Evolutionary conservation across 352 stramenopile genomes (phyloP).

Genomic region (Phytophthora macrochlamydospora): DNA sequence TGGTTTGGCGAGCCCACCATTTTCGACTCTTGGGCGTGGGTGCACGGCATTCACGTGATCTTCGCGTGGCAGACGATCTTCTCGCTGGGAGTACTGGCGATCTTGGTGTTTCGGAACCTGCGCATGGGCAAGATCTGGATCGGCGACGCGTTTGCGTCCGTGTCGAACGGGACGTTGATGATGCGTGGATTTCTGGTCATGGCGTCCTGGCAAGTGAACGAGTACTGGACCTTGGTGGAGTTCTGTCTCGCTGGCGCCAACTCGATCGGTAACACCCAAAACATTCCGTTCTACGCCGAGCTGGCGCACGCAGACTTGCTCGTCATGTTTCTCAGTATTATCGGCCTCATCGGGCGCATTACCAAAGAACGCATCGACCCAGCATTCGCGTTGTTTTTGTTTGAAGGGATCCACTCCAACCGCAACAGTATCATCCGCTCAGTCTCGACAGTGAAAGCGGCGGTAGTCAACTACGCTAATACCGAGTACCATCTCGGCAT

Average conservation of each 20-base stretch:
- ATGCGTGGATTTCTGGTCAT: conserved; percentile 33
- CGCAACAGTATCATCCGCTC: conserved; percentile 10
- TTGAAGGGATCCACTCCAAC: conserved; percentile 27
- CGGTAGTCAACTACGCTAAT: conserved; percentile 8
- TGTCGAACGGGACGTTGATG: conserved; percentile 38
- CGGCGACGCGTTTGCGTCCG: conserved; percentile 40
- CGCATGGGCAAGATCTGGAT: conserved; percentile 45
- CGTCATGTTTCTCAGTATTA: conserved; percentile 37
- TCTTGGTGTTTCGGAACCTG: conserved; percentile 43
- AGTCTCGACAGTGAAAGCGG: not conserved
- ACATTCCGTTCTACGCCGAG: conserved; percentile 21
- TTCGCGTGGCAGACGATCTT: conserved; percentile 37
- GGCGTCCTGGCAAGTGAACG: conserved; percentile 39
- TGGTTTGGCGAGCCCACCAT: conserved; percentile 40
- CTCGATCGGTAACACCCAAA: conserved; percentile 13
- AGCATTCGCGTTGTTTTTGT: conserved; percentile 31
- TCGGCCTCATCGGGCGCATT: conserved; percentile 28
- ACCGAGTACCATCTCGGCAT: conserved; percentile 24
- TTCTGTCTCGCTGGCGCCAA: conserved; percentile 24
- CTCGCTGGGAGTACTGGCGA: conserved; percentile 27
- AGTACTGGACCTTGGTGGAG: conserved; percentile 38
- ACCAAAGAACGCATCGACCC: conserved; percentile 39
- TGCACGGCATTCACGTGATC: conserved; percentile 39
- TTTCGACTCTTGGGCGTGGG: conserved; percentile 53
- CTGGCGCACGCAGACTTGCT: conserved; percentile 42